Evolutionary conservation across 257 asterid genomes (phyloP), one percentile per base, ranked within the genome.

Genomic region (Solanum medicagineum): DNA sequence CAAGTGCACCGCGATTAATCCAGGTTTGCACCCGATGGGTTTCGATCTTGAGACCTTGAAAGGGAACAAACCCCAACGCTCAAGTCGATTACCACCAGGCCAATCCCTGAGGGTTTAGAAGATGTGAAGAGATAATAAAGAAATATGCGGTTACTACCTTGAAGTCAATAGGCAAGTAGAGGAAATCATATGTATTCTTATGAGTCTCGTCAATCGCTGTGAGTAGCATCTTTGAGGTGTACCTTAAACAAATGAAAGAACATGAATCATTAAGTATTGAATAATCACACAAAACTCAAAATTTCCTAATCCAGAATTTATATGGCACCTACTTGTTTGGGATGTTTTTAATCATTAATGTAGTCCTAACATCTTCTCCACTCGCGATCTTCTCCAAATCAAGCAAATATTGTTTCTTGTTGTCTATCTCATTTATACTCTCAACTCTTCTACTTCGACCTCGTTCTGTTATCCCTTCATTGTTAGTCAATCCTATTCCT

Each of bases 141-240:
- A 47, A 44, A 83, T 16, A 83, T 55, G 69, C 60, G 6, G n/a
- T 85, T 32, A 81, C 81, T 91, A 95, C 99, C 98, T 96, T 96
- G 81, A 96, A 96, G 90, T 96, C 99, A 85, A 96, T 96, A 10
- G 99, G 99, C 86, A 96, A 86, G 88, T 96, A 96, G 85, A 96
- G 96, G 88, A 96, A 96, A 92, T 96, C 99, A 87, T 94, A 96
- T 12, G 96, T 90, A 74, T 94, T 96, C 92, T 92, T 93, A 91
- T 96, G 98, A 10, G 94, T 94, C 87, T 95, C 98, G 85, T 96
- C 98, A 73, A 96, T 96, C 79, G 97, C 96, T 75, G 92, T 90
- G 68, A 96, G 94, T 85, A 96, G 94, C 99, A 96, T 95, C 90
- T 93, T 96, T 9, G 99, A 96, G 68, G 99, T 95, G 91, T 96